Evolutionary conservation across 257 asterid species (phyloP), one percentile per base, ranked within the genome.

Genomic region (Plantago major): DNA sequence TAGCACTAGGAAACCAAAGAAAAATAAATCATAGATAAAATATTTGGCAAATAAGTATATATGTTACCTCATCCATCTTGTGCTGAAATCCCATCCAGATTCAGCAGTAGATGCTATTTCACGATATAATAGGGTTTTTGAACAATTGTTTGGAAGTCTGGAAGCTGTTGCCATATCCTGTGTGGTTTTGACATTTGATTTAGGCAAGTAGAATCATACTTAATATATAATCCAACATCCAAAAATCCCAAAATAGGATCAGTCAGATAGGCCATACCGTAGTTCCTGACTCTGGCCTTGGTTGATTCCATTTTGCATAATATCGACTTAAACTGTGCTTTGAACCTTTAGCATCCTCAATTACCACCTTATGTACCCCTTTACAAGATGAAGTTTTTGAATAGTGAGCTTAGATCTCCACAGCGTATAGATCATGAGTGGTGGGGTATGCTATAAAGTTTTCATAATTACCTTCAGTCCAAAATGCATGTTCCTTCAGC

Each of bases 1-100:
- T 30, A 5, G 37, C 37, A 30, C 37, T 30, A 30, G 37, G 3
- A 30, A 30, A 30, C 37, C 5, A n/a, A 2, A 4, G 40, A 33
- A 1, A 33, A 33, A 33, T 33, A 4, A 7, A 4, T 33, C 40
- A 33, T 5, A 33, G 3, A 7, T 33, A 33, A 30, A 33, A 33
- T 33, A 22, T 22, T 22, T 22, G 26, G 26, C 26, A 22, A 22
- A 22, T 22, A 22, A 22, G 1, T 22, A 33, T 33, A 1, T n/a
- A 48, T 46, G 46, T 10, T 72, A 91, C 97, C 96, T 82, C 99
- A 93, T 93, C 95, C 96, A 93, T 79, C 97, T 79, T 60, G 84
- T 69, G 73, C 96, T 87, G 71, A 93, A 89, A 82, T 93, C 99
- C 99, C 96, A 87, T 37, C 99, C 99, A 59, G 96, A 80, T 78